Percentiles rank a stretch among this genome's conserved stretches.
Evolutionary conservation across 1,139 yeast species (phyloP).

Genomic region (Candida sp.): DNA sequence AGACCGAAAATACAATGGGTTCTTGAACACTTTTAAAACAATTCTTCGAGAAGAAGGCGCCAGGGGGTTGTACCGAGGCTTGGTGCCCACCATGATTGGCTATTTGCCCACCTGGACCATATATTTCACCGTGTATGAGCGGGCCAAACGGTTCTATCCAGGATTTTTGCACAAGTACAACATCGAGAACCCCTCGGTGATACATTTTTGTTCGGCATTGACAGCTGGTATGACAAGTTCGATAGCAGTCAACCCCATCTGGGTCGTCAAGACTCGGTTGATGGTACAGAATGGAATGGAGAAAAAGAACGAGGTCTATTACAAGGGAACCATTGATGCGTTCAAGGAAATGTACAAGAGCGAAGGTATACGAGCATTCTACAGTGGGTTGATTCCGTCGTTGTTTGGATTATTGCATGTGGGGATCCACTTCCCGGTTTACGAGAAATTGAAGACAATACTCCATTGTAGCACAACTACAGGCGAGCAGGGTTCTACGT

Average conservation of each 20-base stretch:
- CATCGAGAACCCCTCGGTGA: constrained; percentile 49
- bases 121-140: constrained; percentile 89
- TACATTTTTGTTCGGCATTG: constrained; percentile 81
- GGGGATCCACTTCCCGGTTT: constrained; percentile 97
- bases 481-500: constrained; percentile 25
- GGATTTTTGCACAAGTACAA: constrained; percentile 28
- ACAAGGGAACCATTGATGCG: constrained; percentile 85
- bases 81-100: constrained; percentile 90
- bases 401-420: constrained; percentile 91
- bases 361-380: constrained; percentile 87
- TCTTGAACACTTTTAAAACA: constrained; percentile 61
- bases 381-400: constrained; percentile 91
- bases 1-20: constrained; percentile 53
- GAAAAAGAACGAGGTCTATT: constrained; percentile 27
- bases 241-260: constrained; percentile 90
- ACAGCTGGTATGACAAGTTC: constrained; percentile 92
- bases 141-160: constrained; percentile 57
- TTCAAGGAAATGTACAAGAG: constrained; percentile 73
- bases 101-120: constrained; percentile 99
- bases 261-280: constrained; percentile 95
- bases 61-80: constrained; percentile 85
- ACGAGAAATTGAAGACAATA: constrained; percentile 72
- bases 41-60: constrained; percentile 80
- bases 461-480: constrained; percentile 36
- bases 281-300: constrained; percentile 82